Conservation (phyloP, 78 protist genomes). For the Andalucia godoyi region DNA sequence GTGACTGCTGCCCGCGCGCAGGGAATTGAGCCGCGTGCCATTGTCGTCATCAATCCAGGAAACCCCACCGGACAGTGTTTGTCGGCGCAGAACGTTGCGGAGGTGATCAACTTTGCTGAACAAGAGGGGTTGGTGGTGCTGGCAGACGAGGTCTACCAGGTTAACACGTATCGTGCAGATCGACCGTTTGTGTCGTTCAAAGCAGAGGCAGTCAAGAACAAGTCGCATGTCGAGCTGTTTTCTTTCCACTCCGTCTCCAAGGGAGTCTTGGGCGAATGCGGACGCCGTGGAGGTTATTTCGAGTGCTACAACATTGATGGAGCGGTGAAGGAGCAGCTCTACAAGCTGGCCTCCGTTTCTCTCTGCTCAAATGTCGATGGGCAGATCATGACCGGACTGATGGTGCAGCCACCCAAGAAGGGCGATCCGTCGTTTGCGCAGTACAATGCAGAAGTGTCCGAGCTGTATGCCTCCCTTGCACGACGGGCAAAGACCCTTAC, state of each 20-base stretch:
- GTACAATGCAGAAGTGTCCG: conserved; percentile 57
- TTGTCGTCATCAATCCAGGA: conserved; percentile 97
- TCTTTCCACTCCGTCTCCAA: conserved; percentile 93
- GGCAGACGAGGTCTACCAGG: conserved; percentile 99
- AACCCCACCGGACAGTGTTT: conserved; percentile 97
- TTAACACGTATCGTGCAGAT: conserved; percentile 65
- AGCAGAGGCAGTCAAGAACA: conserved; percentile 21
- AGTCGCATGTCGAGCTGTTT: conserved; percentile 39
- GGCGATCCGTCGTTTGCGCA: conserved; percentile 69
- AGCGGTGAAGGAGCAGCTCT: conserved; percentile 49
- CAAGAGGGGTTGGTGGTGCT: conserved; percentile 61
- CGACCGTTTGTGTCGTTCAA: conserved; percentile 81
- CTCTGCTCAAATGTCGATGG: conserved; percentile 91
- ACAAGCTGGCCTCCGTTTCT: conserved; percentile 78
- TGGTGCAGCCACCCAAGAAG: conserved; percentile 74
- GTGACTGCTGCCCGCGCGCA: conserved; percentile 20
- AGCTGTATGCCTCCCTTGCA: conserved; percentile 46
- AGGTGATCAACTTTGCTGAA: conserved; percentile 47
- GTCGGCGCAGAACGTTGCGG: conserved; percentile 1
- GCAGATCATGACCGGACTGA: conserved; percentile 62
- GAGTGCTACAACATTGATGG: conserved; percentile 33
- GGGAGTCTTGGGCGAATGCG: conserved; percentile 99
- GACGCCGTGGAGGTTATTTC: conserved; percentile 93
- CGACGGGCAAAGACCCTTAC: conserved; percentile 43
- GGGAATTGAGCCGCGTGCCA: conserved; percentile 65